Evolutionary conservation across 208 protist species (phyloP).

Genomic region (Tritrichomonas foetus): DNA sequence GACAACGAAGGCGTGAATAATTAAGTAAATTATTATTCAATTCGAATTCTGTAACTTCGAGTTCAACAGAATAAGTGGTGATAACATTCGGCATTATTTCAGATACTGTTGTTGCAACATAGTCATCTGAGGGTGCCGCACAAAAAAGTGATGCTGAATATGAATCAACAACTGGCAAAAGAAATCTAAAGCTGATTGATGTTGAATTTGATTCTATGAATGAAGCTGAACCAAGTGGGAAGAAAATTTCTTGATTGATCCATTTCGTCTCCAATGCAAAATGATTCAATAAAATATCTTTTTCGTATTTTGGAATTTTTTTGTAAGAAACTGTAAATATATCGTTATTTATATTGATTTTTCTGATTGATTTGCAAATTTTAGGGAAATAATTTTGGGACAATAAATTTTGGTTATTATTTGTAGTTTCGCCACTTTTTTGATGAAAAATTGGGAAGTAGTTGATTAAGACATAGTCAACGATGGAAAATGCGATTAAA

Average conservation of each 20-base stretch:
- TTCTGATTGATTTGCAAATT: not conserved
- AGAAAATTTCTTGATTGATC: not conserved
- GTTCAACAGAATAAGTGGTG: not conserved
- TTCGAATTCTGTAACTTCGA: not conserved
- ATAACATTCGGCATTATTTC: too few species aligned
- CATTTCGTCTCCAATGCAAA: not conserved
- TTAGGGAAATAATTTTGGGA: too few species aligned
- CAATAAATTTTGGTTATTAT: too few species aligned
- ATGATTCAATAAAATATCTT: not conserved
- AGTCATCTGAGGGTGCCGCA: too few species aligned
- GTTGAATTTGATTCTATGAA: not conserved
- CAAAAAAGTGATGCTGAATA: not conserved
- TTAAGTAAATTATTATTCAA: not conserved
- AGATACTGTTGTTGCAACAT: too few species aligned
- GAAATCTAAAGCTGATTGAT: not conserved
- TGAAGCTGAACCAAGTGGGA: not conserved
- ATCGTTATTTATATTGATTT: not conserved
- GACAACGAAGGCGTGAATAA: not conserved
- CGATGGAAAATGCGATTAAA: too few species aligned
- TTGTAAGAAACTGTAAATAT: not conserved
- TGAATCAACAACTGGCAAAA: not conserved
- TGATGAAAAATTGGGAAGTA: too few species aligned
- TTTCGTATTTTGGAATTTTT: not conserved
- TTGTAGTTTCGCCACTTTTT: too few species aligned
- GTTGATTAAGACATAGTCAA: too few species aligned